Base-by-base conservation (phyloP, 768 basidiomycete species). In the Lactarius hengduanensis region DNA sequence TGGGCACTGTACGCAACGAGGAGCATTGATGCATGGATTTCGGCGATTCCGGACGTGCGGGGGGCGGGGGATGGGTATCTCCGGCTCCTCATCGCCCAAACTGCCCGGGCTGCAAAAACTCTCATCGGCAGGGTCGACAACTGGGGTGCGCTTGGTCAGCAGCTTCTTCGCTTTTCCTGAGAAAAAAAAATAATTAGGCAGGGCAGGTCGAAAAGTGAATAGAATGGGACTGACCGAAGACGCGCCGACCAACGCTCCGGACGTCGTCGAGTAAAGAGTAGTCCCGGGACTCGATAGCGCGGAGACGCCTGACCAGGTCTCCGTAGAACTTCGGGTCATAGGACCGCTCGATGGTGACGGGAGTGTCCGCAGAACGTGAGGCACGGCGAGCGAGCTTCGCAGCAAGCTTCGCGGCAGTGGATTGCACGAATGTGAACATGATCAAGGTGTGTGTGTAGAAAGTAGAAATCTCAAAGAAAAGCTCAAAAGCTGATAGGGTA, bases 371-470 rank as follows among this genome's bases (percentile, higher is more conserved):
- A 0, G 22, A 61, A 53, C 26, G 50, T 26, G 50, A 53, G 50
- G 22, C 26, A 53, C 53, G 36, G 15, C 15, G 5, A 38, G 54
- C 59, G 41, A 65, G 59, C 55, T 61, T 61, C 3, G 36, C 43
- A n/a, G 26, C 22, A 45, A 65, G 59, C 55, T 61, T 61, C 5
- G 43, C 43, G 22, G 34, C 22, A 38, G 54, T 32, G 28, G 64
- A 65, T 20, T 45, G 59, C 40, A 65, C n/a, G 55, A 43, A 61
- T 10, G 43, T 61, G 34, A 65, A 65, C 59, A 61, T 65, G 54
- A 45, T 61, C 45, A 40, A 45, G 36, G 30, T 57, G 28, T 36
- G 26, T 56, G 55, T 53, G 22, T 40, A 13, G 50, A 16, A 26
- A 53, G 50, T 13, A 7, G 26, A 53, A 26, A 7, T 26, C 4